Conservation (phyloP, 139 green algal species). For the Micractinium sp. region DNA sequence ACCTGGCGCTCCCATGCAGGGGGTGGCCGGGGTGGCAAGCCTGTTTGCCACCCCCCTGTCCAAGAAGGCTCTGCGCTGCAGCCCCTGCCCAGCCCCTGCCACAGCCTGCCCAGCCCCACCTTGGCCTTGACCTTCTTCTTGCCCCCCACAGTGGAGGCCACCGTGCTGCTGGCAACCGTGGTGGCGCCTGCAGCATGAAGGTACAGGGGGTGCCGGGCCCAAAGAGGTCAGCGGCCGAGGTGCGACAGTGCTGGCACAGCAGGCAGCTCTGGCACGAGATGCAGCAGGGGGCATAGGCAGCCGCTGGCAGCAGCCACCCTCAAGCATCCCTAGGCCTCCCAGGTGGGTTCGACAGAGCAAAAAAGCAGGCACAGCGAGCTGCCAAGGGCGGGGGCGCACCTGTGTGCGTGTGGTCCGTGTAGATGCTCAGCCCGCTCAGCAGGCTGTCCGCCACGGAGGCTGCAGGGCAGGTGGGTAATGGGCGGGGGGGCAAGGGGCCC, state of each 20-base stretch:
- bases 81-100: not conserved
- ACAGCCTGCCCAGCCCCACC: not conserved
- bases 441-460: slow-evolving; percentile 50
- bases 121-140: not conserved
- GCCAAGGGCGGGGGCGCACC: not conserved
- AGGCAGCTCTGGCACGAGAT: too few relatives aligned
- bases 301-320: too few relatives aligned
- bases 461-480: slow-evolving; percentile 9
- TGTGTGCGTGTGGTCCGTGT: slow-evolving; percentile 42
- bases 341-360: too few relatives aligned
- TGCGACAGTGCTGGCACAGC: not conserved
- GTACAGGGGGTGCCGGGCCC: too few relatives aligned
- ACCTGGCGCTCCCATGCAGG: too few relatives aligned
- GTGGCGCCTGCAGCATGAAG: not conserved
- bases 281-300: too few relatives aligned
- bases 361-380: too few relatives aligned
- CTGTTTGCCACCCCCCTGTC: not conserved
- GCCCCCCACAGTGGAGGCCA: slow-evolving; percentile 51
- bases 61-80: not conserved
- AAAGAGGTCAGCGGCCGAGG: not conserved
- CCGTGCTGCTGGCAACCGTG: not conserved
- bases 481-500: not conserved
- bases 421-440: slow-evolving; percentile 62
- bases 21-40: too few relatives aligned
- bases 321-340: too few relatives aligned